Base-by-base conservation (phyloP, 345 rosid species). In the Aquilaria sinensis region DNA sequence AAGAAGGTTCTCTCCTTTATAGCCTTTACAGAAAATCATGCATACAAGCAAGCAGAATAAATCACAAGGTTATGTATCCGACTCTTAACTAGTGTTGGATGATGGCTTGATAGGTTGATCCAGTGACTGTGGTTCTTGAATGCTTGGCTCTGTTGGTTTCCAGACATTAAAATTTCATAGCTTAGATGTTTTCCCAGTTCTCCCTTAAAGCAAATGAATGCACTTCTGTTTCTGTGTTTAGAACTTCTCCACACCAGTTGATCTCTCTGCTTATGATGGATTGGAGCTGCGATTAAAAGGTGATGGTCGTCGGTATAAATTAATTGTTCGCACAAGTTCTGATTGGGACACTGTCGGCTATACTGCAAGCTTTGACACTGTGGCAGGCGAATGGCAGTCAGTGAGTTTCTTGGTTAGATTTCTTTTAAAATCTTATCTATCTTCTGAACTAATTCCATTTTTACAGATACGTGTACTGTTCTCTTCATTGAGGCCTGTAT, bases 311-410 rank as follows among this genome's bases (percentile, higher is more conserved):
- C 81, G 90, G 57, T 94, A 90, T 70, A 94, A 94, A 71, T 77
- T 93, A 48, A 83, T 93, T 29, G 81, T 93, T 56, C 80, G 97
- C 62, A 78, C 80, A 31, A 90, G 89, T 59, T 58, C 72, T 61
- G 94, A 93, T 41, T 93, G 98, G 98, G 98, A 93, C 70, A 85
- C 96, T 32, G 82, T 93, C 47, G 98, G 98, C 53, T 90, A 90
- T 77, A 86, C 94, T 0, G 74, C 78, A 51, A 67, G 97, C 68
- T 86, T 90, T 71, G 95, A 93, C 78, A 93, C 99, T 30, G 55
- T 60, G 9, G 78, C 64, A 72, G 95, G 84, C 63, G 78, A 86
- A 72, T 93, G 99, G 99, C 99, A 93, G 70, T 82, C 96, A 31
- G 97, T 90, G 65, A 70, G 89, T 75, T 37, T 37, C 43, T 1